These are phyloP conservation scores for Auriscalpium microsporum DNA, from an alignment of 768 basidiomycete species.

Conservation along the genomic window DNA sequence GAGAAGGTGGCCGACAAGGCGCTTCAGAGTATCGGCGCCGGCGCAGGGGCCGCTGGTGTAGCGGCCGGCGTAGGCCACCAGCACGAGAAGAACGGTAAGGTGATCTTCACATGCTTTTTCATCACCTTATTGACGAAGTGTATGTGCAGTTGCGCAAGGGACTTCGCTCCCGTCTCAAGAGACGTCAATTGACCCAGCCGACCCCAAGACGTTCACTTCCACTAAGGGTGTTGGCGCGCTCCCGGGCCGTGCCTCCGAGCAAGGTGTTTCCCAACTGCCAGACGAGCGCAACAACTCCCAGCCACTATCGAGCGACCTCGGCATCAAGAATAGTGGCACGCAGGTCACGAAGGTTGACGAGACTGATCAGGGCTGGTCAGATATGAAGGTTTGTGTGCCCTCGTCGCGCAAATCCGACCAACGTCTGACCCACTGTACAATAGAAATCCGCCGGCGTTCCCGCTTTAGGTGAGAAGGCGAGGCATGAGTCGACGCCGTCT, in stretches of 20 bases:
- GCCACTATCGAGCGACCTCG: neutral
- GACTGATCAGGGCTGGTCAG: neutral
- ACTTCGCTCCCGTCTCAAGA: too few relatives aligned
- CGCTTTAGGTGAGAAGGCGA: neutral
- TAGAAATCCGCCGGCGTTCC: neutral
- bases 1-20: neutral
- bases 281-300: slow-evolving; percentile 26
- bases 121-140: too few relatives aligned
- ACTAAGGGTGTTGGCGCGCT: slow-evolving; percentile 38
- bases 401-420: too few relatives aligned
- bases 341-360: neutral
- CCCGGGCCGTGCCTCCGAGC: slow-evolving; percentile 37
- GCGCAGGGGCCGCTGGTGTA: neutral
- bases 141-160: too few relatives aligned
- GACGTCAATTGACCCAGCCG: too few relatives aligned
- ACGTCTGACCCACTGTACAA: too few relatives aligned
- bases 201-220: too few relatives aligned
- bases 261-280: slow-evolving; percentile 39
- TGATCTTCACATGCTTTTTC: too few relatives aligned
- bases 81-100: too few relatives aligned
- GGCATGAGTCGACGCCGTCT: neutral
- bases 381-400: neutral
- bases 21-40: neutral
- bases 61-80: neutral
- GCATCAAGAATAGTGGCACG: neutral